Evolutionary conservation across 768 basidiomycete genomes (phyloP).

Genomic region (Gyrodon lividus): DNA sequence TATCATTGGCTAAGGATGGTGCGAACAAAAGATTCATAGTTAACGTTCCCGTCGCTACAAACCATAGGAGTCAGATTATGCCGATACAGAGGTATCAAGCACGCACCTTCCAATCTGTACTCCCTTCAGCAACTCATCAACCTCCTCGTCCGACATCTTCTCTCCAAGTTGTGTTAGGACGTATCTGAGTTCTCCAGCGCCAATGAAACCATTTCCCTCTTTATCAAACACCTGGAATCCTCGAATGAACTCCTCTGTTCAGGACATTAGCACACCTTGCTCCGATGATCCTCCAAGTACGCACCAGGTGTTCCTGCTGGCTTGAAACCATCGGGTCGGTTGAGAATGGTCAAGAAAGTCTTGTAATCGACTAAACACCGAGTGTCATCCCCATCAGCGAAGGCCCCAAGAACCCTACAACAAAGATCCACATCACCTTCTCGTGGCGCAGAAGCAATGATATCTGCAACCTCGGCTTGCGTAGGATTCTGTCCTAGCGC

Average conservation of each 20-base stretch:
- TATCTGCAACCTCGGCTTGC: constrained; percentile 90
- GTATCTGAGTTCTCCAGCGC: constrained; percentile 66
- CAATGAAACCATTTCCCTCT: constrained; percentile 73
- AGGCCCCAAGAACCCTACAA: background rate
- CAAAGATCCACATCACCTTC: constrained; percentile 53
- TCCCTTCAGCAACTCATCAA: constrained; percentile 95
- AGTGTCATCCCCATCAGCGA: background rate
- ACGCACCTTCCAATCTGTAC: constrained; percentile 87
- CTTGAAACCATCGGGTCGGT: constrained; percentile 95
- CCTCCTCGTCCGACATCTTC: constrained; percentile 98
- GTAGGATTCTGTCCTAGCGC: constrained; percentile 99
- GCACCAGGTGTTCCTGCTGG: constrained; percentile 92
- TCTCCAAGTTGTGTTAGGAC: constrained; percentile 96
- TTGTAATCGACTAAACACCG: constrained; percentile 78
- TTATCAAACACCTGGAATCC: constrained; percentile 98
- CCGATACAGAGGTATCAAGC: background rate
- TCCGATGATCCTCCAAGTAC: constrained; percentile 15
- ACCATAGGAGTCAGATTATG: constrained; percentile 4
- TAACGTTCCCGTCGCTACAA: constrained; percentile 89
- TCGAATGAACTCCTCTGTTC: constrained; percentile 95
- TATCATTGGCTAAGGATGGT: constrained; percentile 85
- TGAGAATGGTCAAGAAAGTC: constrained; percentile 86
- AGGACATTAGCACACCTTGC: background rate
- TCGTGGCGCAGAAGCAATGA: constrained; percentile 67
- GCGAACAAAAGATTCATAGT: constrained; percentile 96